Evolutionary conservation across 345 rosid species (phyloP), one percentile per base, ranked within the genome.

Genomic region (Erucastrum elatum): DNA sequence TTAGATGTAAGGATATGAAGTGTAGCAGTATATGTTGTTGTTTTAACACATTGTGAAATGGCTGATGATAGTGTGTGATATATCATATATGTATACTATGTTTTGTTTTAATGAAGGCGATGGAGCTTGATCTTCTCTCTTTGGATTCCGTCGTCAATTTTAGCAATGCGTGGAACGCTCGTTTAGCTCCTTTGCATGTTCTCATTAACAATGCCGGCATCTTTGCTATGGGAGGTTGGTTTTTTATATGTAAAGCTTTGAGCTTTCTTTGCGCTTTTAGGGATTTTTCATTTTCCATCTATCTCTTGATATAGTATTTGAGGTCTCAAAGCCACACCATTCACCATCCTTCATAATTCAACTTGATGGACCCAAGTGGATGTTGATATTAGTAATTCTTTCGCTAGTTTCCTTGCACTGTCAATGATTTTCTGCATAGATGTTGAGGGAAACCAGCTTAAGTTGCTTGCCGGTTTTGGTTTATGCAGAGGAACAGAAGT

Each of bases 101-200:
- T 62, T 59, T 79, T 9, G 49, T 68, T 55, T 53, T 6, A n/a
- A 51, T 71, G 26, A 74, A 94, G 94, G 97, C 88, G 58, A 91
- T 92, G 97, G 97, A 94, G 77, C 97, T 92, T 72, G 97, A 94
- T 85, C 97, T 94, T 63, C 94, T 92, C 53, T 94, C 98, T 8
- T 82, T 92, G 85, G 92, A 87, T 59, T 92, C 98, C 0, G 97
- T 91, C 1, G 94, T 82, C 70, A 79, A 63, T 58, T 92, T 94
- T 72, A 85, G 95, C 61, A 86, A 85, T 46, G 78, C 85, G 3
- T 94, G 97, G 95, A 94, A 92, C 77, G 83, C 88, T 0, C 84
- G 90, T 17, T 74, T 65, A 34, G 81, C 82, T 13, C 97, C 96
- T 75, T 79, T 94, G 84, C 87, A 94, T 70, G 91, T 89, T 82